These are phyloP conservation scores for Trypanosoma boissoni DNA, from an alignment of 208 protist species.

Conservation along the genomic window DNA sequence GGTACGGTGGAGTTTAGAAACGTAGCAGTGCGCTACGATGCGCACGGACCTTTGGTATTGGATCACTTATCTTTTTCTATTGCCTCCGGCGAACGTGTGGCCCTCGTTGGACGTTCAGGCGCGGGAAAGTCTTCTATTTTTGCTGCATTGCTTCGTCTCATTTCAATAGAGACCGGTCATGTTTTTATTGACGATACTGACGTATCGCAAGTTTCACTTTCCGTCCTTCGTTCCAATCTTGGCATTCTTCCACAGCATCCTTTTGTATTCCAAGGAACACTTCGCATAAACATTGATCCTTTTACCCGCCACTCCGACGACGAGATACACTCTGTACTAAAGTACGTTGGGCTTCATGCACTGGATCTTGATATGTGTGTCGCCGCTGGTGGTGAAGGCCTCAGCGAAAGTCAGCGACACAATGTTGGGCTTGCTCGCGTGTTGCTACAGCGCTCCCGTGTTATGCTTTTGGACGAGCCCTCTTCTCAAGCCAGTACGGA, in stretches of 20 bases:
- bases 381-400: neutral
- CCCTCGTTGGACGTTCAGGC: slow-evolving; percentile 50
- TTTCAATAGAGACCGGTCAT: slow-evolving; percentile 13
- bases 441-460: slow-evolving; percentile 13
- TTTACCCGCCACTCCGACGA: slow-evolving; percentile 23
- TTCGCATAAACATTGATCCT: slow-evolving; percentile 37
- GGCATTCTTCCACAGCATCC: slow-evolving; percentile 39
- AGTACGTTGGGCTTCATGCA: slow-evolving; percentile 11
- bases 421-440: slow-evolving; percentile 26
- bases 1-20: slow-evolving; percentile 43
- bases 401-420: slow-evolving; percentile 23
- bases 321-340: slow-evolving; percentile 12
- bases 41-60: slow-evolving; percentile 29
- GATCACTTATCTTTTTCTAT: slow-evolving; percentile 27
- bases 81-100: slow-evolving; percentile 39
- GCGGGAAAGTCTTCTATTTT: slow-evolving; percentile 53
- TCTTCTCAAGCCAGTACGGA: slow-evolving; percentile 11
- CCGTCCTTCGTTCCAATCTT: slow-evolving; percentile 15
- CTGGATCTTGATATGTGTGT: slow-evolving; percentile 14
- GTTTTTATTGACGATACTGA: slow-evolving; percentile 28
- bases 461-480: slow-evolving; percentile 32
- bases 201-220: slow-evolving; percentile 6
- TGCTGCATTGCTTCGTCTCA: slow-evolving; percentile 35
- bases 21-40: slow-evolving; percentile 41
- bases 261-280: slow-evolving; percentile 33